Percentiles rank a stretch among this genome's conserved stretches.
Evolutionary conservation across 2,329 filamentous ascomycete genomes (phyloP).

Genomic region (Fusarium chuoi): DNA sequence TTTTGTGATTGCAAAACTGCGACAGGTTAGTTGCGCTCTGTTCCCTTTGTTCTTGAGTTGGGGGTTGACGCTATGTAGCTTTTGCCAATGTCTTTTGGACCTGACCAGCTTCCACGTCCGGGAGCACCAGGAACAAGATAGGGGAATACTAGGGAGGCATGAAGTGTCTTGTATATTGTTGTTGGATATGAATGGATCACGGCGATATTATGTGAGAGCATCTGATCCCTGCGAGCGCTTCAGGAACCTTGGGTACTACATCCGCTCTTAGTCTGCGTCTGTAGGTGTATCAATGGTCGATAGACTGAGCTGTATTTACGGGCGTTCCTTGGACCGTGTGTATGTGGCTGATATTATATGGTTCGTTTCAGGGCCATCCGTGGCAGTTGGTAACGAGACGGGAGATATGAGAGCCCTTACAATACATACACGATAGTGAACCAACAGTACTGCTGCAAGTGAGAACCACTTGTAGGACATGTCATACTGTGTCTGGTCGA

Average conservation of each 20-base stretch:
- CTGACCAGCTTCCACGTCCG: conserved; percentile 63
- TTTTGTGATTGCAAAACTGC: conserved; percentile 75
- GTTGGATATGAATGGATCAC: not conserved
- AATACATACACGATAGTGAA: not conserved
- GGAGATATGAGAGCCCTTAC: not conserved
- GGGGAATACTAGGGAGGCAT: not conserved
- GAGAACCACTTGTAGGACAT: not conserved
- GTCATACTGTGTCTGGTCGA: not conserved
- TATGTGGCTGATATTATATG: not conserved
- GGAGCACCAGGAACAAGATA: conserved; percentile 10
- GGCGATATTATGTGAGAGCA: not conserved
- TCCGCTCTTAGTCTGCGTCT: not conserved
- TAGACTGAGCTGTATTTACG: conserved; percentile 5
- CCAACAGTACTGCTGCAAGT: not conserved
- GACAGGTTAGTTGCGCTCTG: conserved; percentile 62
- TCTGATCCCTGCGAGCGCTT: not conserved
- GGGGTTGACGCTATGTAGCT: conserved; percentile 57
- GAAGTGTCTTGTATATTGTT: not conserved
- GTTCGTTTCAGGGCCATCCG: not conserved
- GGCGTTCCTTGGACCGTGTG: conserved; percentile 4
- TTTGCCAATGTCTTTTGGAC: conserved; percentile 75
- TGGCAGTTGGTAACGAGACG: not conserved
- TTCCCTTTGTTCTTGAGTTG: not conserved
- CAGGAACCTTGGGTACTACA: not conserved
- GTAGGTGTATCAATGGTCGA: not conserved